These are phyloP conservation scores for Cladophialophora bantiana DNA, from an alignment of 2,329 filamentous ascomycete species.

Conservation along the genomic window DNA sequence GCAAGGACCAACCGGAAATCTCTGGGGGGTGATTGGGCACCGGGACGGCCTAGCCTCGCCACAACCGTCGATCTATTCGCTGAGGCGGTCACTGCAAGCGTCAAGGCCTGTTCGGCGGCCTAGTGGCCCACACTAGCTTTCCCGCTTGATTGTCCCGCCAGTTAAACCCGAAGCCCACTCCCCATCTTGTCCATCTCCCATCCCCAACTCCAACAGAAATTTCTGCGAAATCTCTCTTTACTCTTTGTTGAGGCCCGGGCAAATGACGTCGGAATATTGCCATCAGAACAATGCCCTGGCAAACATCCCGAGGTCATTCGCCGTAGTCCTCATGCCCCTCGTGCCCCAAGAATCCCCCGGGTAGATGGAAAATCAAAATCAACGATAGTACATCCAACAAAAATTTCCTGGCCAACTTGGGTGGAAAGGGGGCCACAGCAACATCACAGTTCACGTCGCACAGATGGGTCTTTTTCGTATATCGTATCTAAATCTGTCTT, in stretches of 20 bases:
- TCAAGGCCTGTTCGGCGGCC: slow-evolving; percentile 10
- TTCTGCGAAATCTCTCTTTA: slow-evolving; percentile 19
- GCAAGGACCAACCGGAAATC: slow-evolving; percentile 26
- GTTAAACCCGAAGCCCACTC: slow-evolving; percentile 12
- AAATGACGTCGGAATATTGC: slow-evolving; percentile 23
- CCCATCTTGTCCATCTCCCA: slow-evolving; percentile 19
- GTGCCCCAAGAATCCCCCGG: slow-evolving; percentile 25
- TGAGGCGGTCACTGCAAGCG: slow-evolving; percentile 20
- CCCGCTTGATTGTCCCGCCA: slow-evolving; percentile 5
- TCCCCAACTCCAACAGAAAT: slow-evolving; percentile 33
- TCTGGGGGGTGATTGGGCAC: slow-evolving; percentile 19
- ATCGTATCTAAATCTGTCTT: slow-evolving; percentile 18
- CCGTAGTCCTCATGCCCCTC: slow-evolving; percentile 10
- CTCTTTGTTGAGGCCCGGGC: slow-evolving; percentile 26
- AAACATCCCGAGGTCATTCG: slow-evolving; percentile 20
- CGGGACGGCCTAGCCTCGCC: slow-evolving; percentile 25
- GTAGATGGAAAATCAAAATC: slow-evolving; percentile 17
- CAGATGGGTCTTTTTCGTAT: slow-evolving; percentile 22
- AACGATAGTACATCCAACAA: slow-evolving; percentile 15
- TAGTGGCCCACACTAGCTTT: slow-evolving; percentile 22
- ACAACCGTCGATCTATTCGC: slow-evolving; percentile 31
- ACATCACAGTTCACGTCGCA: slow-evolving; percentile 14
- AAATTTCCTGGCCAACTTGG: not conserved
- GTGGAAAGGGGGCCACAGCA: not conserved
- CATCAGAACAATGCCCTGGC: slow-evolving; percentile 10